A percentile compares a stretch with the other conserved stretches of the same genome.
Evolutionary conservation across 257 asterid genomes (phyloP).

Genomic region (Solanum clarkiae): DNA sequence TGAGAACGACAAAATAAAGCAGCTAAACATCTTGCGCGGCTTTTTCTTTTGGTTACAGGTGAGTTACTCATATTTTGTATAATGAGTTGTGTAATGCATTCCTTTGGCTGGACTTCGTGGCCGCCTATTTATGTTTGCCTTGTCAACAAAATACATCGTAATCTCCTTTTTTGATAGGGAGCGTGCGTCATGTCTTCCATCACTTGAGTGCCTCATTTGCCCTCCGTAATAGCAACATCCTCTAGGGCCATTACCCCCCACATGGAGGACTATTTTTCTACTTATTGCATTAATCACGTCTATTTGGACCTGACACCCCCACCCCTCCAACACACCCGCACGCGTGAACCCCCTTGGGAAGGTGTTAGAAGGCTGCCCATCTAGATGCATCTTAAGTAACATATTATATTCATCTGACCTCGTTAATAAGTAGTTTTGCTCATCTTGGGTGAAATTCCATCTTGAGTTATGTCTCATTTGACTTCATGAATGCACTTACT

Average conservation of each 20-base stretch:
- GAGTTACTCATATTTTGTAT: not conserved
- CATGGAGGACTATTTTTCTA: too few relatives aligned
- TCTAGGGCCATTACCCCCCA: not conserved
- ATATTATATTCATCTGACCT: not conserved
- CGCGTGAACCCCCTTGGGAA: not conserved
- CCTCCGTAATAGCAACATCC: not conserved
- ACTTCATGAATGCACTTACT: not conserved
- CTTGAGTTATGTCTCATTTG: not conserved
- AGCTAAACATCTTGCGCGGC: not conserved
- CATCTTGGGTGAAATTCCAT: not conserved
- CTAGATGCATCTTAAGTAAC: not conserved
- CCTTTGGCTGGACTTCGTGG: not conserved
- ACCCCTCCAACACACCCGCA: too few relatives aligned
- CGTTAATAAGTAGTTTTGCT: not conserved
- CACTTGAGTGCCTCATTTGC: not conserved
- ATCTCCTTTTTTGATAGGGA: not conserved
- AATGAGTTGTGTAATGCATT: not conserved
- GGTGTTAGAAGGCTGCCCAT: not conserved
- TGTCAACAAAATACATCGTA: not conserved
- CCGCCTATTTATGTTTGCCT: not conserved
- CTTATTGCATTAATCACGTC: too few relatives aligned
- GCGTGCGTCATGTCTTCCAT: not conserved
- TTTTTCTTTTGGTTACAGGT: slow-evolving; percentile 2
- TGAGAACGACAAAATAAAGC: not conserved
- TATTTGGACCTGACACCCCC: not conserved